These are phyloP conservation scores for Starmerella stellata DNA, from an alignment of 805 yeast genomes.

Conservation along the genomic window DNA sequence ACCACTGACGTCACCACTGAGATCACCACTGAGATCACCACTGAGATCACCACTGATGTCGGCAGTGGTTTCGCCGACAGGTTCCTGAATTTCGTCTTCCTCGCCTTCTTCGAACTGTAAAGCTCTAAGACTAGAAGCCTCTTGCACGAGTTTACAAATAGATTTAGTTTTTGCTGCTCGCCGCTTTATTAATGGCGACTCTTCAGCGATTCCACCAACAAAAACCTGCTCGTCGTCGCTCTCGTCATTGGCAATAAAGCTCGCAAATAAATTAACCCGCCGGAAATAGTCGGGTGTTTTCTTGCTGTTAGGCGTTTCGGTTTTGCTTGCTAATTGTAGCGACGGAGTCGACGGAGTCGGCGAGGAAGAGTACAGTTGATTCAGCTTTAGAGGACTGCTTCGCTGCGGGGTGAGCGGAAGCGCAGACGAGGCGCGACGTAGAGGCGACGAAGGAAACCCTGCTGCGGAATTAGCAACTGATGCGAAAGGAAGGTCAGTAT, in stretches of 20 bases:
- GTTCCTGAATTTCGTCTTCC: background rate
- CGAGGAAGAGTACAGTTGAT: too few relatives aligned
- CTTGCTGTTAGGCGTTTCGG: conserved; percentile 13
- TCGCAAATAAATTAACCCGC: conserved; percentile 6
- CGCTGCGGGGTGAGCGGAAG: conserved; percentile 11
- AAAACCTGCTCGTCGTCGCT: too few relatives aligned
- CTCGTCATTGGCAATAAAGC: background rate
- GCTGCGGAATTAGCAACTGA: too few relatives aligned
- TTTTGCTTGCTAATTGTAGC: background rate
- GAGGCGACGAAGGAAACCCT: too few relatives aligned
- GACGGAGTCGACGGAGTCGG: background rate
- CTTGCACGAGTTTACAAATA: conserved; percentile 9
- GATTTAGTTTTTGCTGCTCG: conserved; percentile 6
- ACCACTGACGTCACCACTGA: too few relatives aligned
- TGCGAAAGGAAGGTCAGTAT: conserved; percentile 11
- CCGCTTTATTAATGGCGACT: conserved; percentile 11
- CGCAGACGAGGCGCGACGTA: too few relatives aligned
- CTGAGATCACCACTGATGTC: background rate
- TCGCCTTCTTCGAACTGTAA: background rate
- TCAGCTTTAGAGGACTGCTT: background rate
- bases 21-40: too few relatives aligned
- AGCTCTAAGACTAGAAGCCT: conserved; percentile 2
- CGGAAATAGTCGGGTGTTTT: conserved; percentile 13
- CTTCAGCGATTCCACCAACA: background rate
- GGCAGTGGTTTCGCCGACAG: background rate